Base-by-base conservation (phyloP, 306 rosid genomes). In the Begonia loranthoides region DNA sequence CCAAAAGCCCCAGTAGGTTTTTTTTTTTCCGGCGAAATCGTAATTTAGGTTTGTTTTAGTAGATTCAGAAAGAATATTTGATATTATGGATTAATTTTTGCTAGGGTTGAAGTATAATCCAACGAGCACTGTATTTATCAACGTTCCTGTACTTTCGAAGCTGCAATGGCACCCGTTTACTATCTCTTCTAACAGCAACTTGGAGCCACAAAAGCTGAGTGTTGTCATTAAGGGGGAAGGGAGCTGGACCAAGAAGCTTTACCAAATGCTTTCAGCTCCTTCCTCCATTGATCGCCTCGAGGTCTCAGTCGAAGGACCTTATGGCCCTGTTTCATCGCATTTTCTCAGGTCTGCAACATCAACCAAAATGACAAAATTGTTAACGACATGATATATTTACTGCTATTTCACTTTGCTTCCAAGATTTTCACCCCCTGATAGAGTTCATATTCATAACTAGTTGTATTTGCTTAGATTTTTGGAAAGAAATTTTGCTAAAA, bases 131-230 rank as follows among this genome's bases (percentile, higher is more conserved):
- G 62, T 82, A 69, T 84, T 84, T 60, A 63, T 89, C 46, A 89
- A 84, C 51, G 58, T 79, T 34, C 97, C 95, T 9, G 72, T 68
- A 56, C 70, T 84, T 60, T 82, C 97, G 45, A 80, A 79, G 65
- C 56, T 89, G 13, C 97, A 89, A 43, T 89, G 95, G 95, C 95
- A 89, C 70, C 97, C 97, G 13, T 89, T 82, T 59, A 82, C 93
- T 0, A n/a, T 84, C 12, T 73, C 81, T 73, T 84, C 97, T 1
- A 80, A 65, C 21, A 64, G 84, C 52, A 80, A 74, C 16, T 66
- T 77, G 76, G 97, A 89, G 14, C 48, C 56, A 19, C 82, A 84
- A 0, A 81, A 44, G 63, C 57, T 89, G 1, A 79, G 89, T 64
- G 65, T 84, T 41, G 76, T 79, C 45, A 64, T 89, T 7, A 89